Evolutionary conservation across 805 yeast genomes (phyloP).

Genomic region (Candida jianshihensis): DNA sequence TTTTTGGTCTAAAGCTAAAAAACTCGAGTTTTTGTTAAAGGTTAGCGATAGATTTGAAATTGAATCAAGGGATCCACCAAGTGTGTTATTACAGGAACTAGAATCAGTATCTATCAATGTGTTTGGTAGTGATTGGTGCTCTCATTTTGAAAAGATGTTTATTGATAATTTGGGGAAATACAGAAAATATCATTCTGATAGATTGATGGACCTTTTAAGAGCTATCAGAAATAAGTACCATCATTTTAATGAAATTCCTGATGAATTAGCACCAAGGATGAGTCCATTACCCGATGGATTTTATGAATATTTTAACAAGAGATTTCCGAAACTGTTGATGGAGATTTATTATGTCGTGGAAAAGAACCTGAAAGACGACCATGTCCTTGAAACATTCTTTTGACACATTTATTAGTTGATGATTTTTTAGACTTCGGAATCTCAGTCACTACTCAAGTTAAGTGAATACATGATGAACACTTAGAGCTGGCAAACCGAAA

Average conservation of each 20-base stretch:
- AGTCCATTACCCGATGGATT: slow-evolving; percentile 83
- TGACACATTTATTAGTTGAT: no score
- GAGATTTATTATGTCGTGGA: slow-evolving; percentile 60
- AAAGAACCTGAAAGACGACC: slow-evolving; percentile 55
- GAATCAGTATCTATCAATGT: slow-evolving; percentile 47
- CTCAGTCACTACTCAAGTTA: no score
- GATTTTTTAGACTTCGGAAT: no score
- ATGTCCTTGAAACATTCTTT: slow-evolving; percentile 42
- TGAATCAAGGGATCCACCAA: slow-evolving; percentile 75
- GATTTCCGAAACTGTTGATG: slow-evolving; percentile 77
- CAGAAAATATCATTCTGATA: slow-evolving; percentile 75
- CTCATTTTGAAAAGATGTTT: slow-evolving; percentile 61
- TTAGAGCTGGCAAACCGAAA: no score
- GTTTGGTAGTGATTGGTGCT: slow-evolving; percentile 71
- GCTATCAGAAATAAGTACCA: slow-evolving; percentile 92
- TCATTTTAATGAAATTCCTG: slow-evolving; percentile 87
- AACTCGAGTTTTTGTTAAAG: slow-evolving; percentile 75
- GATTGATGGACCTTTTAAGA: slow-evolving; percentile 77
- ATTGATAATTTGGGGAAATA: slow-evolving; percentile 84
- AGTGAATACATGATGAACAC: no score
- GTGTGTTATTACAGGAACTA: slow-evolving; percentile 45
- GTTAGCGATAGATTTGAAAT: slow-evolving; percentile 89
- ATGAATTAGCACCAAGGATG: slow-evolving; percentile 53
- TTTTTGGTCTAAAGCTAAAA: slow-evolving; percentile 73
- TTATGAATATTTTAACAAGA: slow-evolving; percentile 61